phyloP scores from a whole-genome alignment of 352 stramenopile genomes.

The Peronosclerospora sorghi region DNA sequence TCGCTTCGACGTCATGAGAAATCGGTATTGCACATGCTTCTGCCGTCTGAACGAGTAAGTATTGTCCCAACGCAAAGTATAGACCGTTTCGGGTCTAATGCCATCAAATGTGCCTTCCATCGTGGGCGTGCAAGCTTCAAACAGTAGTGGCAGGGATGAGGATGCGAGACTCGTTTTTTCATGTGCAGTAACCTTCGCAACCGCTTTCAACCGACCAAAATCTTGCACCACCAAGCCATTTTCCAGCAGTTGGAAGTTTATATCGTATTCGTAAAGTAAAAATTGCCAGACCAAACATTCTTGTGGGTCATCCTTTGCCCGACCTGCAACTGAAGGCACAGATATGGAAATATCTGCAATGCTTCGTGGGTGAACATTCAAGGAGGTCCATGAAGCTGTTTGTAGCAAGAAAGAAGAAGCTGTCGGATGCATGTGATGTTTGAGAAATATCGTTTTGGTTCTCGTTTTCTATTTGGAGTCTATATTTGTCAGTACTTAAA shows the following conservation, averaged over 20 bases:
- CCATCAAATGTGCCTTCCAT: slow-evolving; percentile 27
- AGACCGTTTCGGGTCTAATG: slow-evolving; percentile 23
- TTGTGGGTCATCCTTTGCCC: slow-evolving; percentile 4
- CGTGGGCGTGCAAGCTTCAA: slow-evolving; percentile 5
- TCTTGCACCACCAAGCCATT: slow-evolving; percentile 26
- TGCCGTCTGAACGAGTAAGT: slow-evolving; percentile 62
- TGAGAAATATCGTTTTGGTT: not conserved
- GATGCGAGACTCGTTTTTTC: not conserved
- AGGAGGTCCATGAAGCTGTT: too few relatives aligned
- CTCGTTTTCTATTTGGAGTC: too few relatives aligned
- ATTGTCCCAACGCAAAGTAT: slow-evolving; percentile 66
- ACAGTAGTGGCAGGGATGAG: not conserved
- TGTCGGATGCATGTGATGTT: not conserved
- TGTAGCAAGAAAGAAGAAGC: too few relatives aligned
- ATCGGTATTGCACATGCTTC: slow-evolving; percentile 53
- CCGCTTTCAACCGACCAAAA: slow-evolving; percentile 27
- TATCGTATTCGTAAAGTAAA: slow-evolving; percentile 40
- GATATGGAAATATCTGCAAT: slow-evolving; percentile 27
- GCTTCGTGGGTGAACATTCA: too few relatives aligned
- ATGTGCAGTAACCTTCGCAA: not conserved
- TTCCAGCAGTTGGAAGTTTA: slow-evolving; percentile 49
- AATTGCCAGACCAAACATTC: slow-evolving; percentile 59
- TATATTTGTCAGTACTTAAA: slow-evolving; percentile 9
- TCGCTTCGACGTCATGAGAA: slow-evolving; percentile 27
- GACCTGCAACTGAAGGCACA: slow-evolving; percentile 8